A percentile compares a stretch with the other conserved stretches of the same genome.
These are phyloP conservation scores for Maudiozyma pseudohumilis DNA, from an alignment of 805 yeast genomes.

Conservation along the genomic window DNA sequence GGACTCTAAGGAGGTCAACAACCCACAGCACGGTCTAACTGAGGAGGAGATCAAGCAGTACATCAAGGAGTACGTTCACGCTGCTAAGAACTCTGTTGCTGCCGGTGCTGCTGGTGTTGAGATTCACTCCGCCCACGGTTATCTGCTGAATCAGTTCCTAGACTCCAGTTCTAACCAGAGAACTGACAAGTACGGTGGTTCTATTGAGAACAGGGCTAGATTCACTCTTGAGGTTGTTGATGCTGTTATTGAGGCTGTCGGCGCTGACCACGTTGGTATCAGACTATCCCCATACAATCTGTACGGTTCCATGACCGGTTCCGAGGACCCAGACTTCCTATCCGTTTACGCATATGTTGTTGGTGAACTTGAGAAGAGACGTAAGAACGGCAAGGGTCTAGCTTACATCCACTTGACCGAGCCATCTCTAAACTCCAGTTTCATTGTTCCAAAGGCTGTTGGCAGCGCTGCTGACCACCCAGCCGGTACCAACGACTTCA, in stretches of 20 bases:
- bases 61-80: slow-evolving; percentile 33
- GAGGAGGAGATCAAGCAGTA: slow-evolving; percentile 31
- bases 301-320: slow-evolving; percentile 32
- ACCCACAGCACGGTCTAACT: slow-evolving; percentile 24
- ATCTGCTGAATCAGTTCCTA: slow-evolving; percentile 45
- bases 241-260: slow-evolving; percentile 39
- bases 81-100: slow-evolving; percentile 33
- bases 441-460: slow-evolving; percentile 4
- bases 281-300: slow-evolving; percentile 38
- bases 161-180: slow-evolving; percentile 35
- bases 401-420: slow-evolving; percentile 37
- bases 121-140: slow-evolving; percentile 62
- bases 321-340: slow-evolving; percentile 23
- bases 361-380: slow-evolving; percentile 32
- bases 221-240: slow-evolving; percentile 40
- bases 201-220: slow-evolving; percentile 39
- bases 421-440: slow-evolving; percentile 30
- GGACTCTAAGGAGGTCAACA: slow-evolving; percentile 26
- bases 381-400: slow-evolving; percentile 27
- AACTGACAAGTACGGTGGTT: slow-evolving; percentile 46
- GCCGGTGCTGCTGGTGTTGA: slow-evolving; percentile 50
- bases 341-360: slow-evolving; percentile 35
- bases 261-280: slow-evolving; percentile 38
- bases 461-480: slow-evolving; percentile 19
- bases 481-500: slow-evolving; percentile 29